These are phyloP conservation scores for Rhizopogon vulgaris DNA, from an alignment of 768 basidiomycete genomes.

Conservation along the genomic window DNA sequence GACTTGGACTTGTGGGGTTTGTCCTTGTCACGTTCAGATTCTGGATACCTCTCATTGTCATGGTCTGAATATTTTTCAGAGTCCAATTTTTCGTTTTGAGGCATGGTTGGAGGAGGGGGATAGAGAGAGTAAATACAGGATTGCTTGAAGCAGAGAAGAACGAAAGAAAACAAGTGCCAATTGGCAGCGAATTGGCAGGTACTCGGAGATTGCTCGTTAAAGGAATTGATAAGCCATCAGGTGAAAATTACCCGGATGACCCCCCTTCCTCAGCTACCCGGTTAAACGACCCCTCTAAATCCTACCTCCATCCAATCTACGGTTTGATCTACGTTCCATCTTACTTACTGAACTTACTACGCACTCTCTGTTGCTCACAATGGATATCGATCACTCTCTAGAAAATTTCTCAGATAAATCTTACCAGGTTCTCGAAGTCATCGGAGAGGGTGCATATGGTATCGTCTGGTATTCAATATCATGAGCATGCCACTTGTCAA, in stretches of 20 bases:
- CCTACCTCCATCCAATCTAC: neutral
- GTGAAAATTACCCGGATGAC: neutral
- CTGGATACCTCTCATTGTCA: constrained; percentile 17
- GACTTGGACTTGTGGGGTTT: constrained; percentile 18
- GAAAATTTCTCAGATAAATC: constrained; percentile 43
- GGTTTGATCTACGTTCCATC: too few relatives aligned
- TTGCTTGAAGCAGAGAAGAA: neutral
- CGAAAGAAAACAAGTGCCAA: neutral
- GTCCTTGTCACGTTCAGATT: constrained; percentile 9
- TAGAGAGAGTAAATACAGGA: neutral
- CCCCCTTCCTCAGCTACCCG: neutral
- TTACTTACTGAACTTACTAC: too few relatives aligned
- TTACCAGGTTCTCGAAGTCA: constrained; percentile 77
- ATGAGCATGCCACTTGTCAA: constrained; percentile 1
- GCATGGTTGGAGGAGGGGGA: constrained; percentile 8
- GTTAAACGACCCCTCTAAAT: neutral
- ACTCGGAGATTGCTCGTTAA: constrained; percentile 1
- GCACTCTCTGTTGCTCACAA: constrained; percentile 3
- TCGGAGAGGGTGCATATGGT: constrained; percentile 94
- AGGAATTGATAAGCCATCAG: constrained; percentile 2
- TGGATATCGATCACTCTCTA: constrained; percentile 26
- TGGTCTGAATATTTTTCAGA: constrained; percentile 9
- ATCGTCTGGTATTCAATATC: constrained; percentile 56
- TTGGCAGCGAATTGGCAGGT: neutral
- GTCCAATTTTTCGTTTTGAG: constrained; percentile 18